Percentiles rank a stretch among this genome's conserved stretches.
phyloP scores from a whole-genome alignment of 2,329 filamentous ascomycete genomes.

The Nemania bipapillata region DNA sequence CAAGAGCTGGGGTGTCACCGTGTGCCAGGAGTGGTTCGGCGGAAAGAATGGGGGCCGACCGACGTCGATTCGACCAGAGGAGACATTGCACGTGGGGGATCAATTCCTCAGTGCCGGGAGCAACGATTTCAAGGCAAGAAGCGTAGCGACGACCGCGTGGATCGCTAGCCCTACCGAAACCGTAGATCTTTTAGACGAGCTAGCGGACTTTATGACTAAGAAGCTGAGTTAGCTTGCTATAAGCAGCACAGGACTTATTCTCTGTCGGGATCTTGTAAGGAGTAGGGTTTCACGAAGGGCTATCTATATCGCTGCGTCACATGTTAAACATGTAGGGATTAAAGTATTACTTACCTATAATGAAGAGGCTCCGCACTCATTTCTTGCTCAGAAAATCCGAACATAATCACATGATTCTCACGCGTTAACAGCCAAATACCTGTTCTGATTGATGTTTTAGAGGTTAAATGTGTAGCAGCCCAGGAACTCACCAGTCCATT shows the following conservation, averaged over 20 bases:
- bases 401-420: not conserved
- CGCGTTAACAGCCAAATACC: not conserved
- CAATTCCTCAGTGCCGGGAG: conserved; percentile 95
- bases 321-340: not conserved
- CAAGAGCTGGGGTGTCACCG: conserved; percentile 93
- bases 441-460: not conserved
- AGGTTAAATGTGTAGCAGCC: not conserved
- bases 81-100: conserved; percentile 93
- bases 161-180: conserved; percentile 94
- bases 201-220: conserved; percentile 69
- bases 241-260: not conserved
- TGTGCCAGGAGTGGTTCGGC: conserved; percentile 91
- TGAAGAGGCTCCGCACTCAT: not conserved
- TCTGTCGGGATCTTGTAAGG: not conserved
- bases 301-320: not conserved
- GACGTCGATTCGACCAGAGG: conserved; percentile 71
- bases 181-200: conserved; percentile 86
- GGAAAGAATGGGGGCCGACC: conserved; percentile 53
- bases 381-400: not conserved
- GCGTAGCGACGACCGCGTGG: conserved; percentile 95
- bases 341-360: not conserved
- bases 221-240: conserved; percentile 49
- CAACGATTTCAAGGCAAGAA: conserved; percentile 95
- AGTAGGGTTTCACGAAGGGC: not conserved
- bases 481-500: not conserved